Evolutionary conservation across 768 basidiomycete species (phyloP), one percentile per base, ranked within the genome.

Genomic region (Kockovaella imperatae): DNA sequence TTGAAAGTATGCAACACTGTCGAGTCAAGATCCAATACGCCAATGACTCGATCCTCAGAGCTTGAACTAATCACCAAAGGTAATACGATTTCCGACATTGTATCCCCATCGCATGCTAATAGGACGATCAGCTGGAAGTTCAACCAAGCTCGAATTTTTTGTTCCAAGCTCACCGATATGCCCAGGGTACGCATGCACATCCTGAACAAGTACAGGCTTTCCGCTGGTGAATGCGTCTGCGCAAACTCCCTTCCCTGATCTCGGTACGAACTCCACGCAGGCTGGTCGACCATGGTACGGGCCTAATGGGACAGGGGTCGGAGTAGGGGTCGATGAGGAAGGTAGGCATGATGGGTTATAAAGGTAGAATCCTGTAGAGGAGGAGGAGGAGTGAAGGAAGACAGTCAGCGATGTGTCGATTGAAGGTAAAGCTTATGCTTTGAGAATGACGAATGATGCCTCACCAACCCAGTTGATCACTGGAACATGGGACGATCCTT

Each of bases 381-480:
- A 4, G 34, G 23, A 35, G 29, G 29, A 11, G 45, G 17, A n/a
- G 31, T 44, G 24, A 7, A 10, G 5, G 28, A 14, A 6, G 17
- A 30, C 7, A 18, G 14, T 5, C 17, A 47, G 13, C 11, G 41
- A 38, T 42, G 21, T 49, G 17, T 6, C 34, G 29, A 29, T 26
- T 29, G 17, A n/a, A n/a, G 23, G 32, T 20, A 38, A 24, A 13
- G 14, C 45, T 15, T 23, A 36, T 24, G 41, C 18, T 26, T n/a
- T 14, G 31, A 29, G 23, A 29, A 39, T 18, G 30, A 42, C 44
- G 18, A 11, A 42, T 10, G 18, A 13, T 47, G 21, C 57, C 86
- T 74, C 59, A 90, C 91, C 91, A 74, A 83, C 83, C 91, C 90
- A 96, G 65, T 93, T 93, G 18, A 93, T 86, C 3, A 84, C 79